Base-by-base conservation (phyloP, 108 stramenopile genomes). In the Halocafeteria seosinensis region DNA sequence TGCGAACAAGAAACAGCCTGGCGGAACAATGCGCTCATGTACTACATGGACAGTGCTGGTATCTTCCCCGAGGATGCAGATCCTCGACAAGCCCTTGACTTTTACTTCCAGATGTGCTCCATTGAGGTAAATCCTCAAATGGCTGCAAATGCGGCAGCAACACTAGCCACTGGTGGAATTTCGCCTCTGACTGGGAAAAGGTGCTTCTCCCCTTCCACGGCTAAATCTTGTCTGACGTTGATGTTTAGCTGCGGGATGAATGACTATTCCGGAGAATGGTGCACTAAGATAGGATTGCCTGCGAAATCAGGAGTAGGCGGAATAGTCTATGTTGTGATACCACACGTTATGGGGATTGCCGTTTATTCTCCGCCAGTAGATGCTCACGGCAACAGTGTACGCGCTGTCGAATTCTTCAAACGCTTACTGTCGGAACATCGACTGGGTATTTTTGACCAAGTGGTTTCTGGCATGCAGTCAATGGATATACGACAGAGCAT, bases 301-400 rank as follows among this genome's bases (percentile, higher is more conserved):
- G 69, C 76, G 66, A 77, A 77, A 55, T 60, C 55, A 24, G 76
- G 76, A n/a, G 76, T 77, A 12, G 71, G 65, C 55, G 76, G 76
- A 23, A 55, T 52, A 13, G 33, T 77, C 28, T 55, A 73, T 35
- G 38, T 73, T 24, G 67, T 77, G 51, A 58, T 74, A 17, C 76
- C 76, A 29, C 35, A 58, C 55, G 53, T 73, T 29, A 37, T 37
- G 66, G 66, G 66, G 38, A 63, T 67, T 23, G 65, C 63, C 36
- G 29, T 55, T 24, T 62, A 64, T 55, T 77, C 76, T 17, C 76
- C 76, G 6, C 76, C 72, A 36, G 69, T 77, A 29, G 73, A 77
- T 65, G 36, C 50, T n/a, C 67, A 70, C 33, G 76, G 76, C 33
- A 78, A 74, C 62, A 72, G 67, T 17, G 71, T 66, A 11, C 63